A percentile compares a stretch with the other conserved stretches of the same genome.
These are phyloP conservation scores for Solanum chmielewskii DNA, from an alignment of 257 asterid species.

Conservation along the genomic window DNA sequence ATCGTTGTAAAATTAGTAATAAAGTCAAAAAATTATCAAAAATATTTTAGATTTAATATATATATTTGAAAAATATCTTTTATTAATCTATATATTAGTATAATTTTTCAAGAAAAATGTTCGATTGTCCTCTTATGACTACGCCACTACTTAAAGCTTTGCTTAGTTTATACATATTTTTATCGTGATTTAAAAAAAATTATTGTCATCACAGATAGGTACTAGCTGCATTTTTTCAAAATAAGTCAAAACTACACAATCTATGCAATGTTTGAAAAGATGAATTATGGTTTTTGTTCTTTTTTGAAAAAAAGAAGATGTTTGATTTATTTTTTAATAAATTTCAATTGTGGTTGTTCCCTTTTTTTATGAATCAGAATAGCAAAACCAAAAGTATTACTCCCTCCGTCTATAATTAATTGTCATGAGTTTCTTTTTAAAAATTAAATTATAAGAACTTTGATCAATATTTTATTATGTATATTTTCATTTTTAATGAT, in stretches of 20 bases:
- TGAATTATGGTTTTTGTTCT: background rate
- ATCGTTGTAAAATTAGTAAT: background rate
- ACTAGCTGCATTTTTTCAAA: background rate
- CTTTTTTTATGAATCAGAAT: too few species aligned
- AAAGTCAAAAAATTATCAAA: too few species aligned
- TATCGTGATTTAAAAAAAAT: background rate
- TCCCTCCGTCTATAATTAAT: too few species aligned
- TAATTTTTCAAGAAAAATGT: too few species aligned
- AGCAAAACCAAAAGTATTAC: too few species aligned
- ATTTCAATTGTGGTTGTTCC: background rate
- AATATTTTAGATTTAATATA: too few species aligned
- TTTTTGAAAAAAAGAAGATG: background rate
- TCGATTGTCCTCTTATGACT: background rate
- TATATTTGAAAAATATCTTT: too few species aligned
- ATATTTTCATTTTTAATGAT: too few species aligned
- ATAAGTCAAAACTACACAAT: background rate
- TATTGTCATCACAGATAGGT: background rate
- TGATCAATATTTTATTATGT: too few species aligned
- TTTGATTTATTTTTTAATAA: background rate
- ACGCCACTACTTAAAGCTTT: background rate
- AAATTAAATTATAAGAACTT: rapidly evolving
- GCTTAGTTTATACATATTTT: background rate
- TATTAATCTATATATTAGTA: too few species aligned
- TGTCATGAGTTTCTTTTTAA: too few species aligned
- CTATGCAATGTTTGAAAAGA: background rate